Evolutionary conservation across 2,329 filamentous ascomycete genomes (phyloP), one percentile per base, ranked within the genome.

Genomic region (Chaetomium olivaceum): DNA sequence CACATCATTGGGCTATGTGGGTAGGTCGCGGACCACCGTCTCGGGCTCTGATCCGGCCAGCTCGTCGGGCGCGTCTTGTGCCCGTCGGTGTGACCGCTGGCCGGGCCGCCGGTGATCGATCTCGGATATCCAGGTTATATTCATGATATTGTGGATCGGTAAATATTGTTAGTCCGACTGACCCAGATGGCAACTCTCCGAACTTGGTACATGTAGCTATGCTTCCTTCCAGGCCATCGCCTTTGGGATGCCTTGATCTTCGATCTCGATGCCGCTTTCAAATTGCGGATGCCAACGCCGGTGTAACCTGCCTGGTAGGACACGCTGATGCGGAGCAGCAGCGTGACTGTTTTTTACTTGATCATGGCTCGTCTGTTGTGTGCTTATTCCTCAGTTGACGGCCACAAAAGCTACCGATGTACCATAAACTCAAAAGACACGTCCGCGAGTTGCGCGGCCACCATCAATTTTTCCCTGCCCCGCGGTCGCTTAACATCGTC

Each of bases 1-100:
- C 61, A 58, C 54, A 23, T 63, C 54, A 58, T 52, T 58, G 46
- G 43, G 23, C 51, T 43, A 43, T 4, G 16, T 19, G 27, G 46
- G n/a, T 11, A 23, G 51, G 51, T 21, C 55, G 31, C 54, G n/a
- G 48, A 27, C 36, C 48, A 36, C 31, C 8, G 56, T 55, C 27
- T 64, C 48, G 50, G 50, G 33, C 56, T 55, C 25, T 29, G 27
- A 56, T n/a, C 33, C 33, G 33, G 58, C 39, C 27, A 39, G 39
- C 16, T 36, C 21, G 52, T 43, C 52, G 11, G 50, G 50, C 59
- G 33, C 36, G 23, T 21, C n/a, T 43, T 21, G 58, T 36, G 52
- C 3, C 27, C n/a, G 19, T 54, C 25, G 21, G 16, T 21, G 29
- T 57, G 43, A 36, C 31, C 55, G 61, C 46, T 52, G 61, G 31